Evolutionary conservation across 2,329 filamentous ascomycete species (phyloP), one percentile per base, ranked within the genome.

Genomic region (Trichoderma gracile): DNA sequence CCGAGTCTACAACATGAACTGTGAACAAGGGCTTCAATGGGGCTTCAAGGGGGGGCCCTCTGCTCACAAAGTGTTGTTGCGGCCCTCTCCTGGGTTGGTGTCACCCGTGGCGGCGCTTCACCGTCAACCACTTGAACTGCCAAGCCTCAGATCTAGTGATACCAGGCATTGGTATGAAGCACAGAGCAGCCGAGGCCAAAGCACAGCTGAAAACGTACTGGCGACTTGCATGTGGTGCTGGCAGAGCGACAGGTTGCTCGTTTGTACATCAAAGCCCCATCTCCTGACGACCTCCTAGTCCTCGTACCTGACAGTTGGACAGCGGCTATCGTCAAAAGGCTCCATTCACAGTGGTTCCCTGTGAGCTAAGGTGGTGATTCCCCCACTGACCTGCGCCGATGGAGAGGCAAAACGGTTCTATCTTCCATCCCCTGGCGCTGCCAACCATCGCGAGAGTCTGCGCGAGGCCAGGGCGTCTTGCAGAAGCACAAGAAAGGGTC

Each of bases 261-360:
- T 38, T 14, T 3, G 33, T 2, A 38, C 33, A 12, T 5, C 33
- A 38, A 14, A 9, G 33, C 33, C 33, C 33, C 33, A 5, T 38
- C 33, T 38, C 3, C 33, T 14, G 12, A 38, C 3, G 12, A 38
- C 33, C 12, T 5, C n/a, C 33, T 14, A 30, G 47, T 25, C 23
- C 5, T 21, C 19, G 49, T 52, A 27, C 49, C 49, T 52, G 49
- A 23, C 49, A 52, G 49, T 12, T 25, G 42, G 30, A 33, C 49
- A 52, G 25, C 46, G 45, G 33, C 57, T 25, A 43, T 52, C 33
- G 17, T 23, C 57, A 14, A 21, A 17, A 25, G 43, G 40, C 47
- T 52, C 56, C 56, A 59, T 52, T 30, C 56, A 59, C 40, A n/a
- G 45, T 30, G 43, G 43, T 27, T 27, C 56, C 56, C 56, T 25